phyloP scores from a whole-genome alignment of 108 stramenopile genomes.

The Cyclotella atomus region DNA sequence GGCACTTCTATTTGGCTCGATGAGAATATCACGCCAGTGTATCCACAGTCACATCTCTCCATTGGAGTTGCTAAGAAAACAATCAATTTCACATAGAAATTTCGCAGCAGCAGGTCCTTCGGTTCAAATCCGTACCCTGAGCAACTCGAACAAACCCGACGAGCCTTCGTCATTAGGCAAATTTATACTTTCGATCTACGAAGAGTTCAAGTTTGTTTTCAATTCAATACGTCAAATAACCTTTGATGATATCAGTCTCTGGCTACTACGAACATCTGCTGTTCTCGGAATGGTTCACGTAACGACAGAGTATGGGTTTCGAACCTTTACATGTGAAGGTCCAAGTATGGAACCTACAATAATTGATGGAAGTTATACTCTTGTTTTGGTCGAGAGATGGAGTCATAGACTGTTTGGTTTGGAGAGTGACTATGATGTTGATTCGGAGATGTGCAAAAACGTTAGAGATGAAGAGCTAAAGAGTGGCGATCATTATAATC shows the following conservation, averaged over 20 bases:
- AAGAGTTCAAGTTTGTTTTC: slow-evolving; percentile 15
- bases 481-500: too few species aligned
- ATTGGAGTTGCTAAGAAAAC: too few species aligned
- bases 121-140: neutral
- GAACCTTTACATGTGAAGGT: slow-evolving; percentile 84
- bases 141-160: slow-evolving; percentile 9
- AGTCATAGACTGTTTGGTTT: slow-evolving; percentile 70
- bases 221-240: slow-evolving; percentile 15
- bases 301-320: slow-evolving; percentile 77
- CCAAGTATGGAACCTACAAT: slow-evolving; percentile 94
- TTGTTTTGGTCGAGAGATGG: slow-evolving; percentile 78
- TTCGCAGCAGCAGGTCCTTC: too few species aligned
- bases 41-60: too few species aligned
- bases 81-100: too few species aligned
- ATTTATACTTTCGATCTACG: slow-evolving; percentile 11
- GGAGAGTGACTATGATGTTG: slow-evolving; percentile 32
- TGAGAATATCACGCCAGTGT: too few species aligned
- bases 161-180: neutral
- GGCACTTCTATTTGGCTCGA: too few species aligned
- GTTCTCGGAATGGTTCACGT: slow-evolving; percentile 64
- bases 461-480: too few species aligned
- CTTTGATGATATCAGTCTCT: slow-evolving; percentile 15
- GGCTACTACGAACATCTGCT: slow-evolving; percentile 25
- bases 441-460: slow-evolving; percentile 10
- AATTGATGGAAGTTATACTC: slow-evolving; percentile 56